A percentile compares a stretch with the other conserved stretches of the same genome.
Conservation (phyloP, 2,329 filamentous ascomycete genomes). For the Neurospora sp. region DNA sequence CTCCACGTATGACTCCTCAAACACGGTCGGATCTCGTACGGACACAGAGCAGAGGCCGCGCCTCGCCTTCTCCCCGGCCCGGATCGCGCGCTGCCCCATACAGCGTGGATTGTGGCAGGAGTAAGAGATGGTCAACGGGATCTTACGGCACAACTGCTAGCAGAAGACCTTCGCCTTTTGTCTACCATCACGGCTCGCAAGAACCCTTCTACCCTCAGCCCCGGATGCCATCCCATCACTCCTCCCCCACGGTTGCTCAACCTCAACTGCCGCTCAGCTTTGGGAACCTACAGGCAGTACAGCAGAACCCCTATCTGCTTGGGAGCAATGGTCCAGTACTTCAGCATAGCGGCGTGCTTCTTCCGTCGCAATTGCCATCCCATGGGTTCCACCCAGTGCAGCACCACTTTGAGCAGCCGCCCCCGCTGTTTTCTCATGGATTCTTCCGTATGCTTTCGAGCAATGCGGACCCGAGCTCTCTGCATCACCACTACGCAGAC, state of each 20-base stretch:
- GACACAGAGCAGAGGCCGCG: constrained; percentile 57
- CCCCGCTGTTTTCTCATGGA: constrained; percentile 59
- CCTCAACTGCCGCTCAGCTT: constrained; percentile 43
- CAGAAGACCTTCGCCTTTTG: constrained; percentile 49
- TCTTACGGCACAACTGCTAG: constrained; percentile 52
- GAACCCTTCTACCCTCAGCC: constrained; percentile 49
- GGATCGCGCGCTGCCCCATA: constrained; percentile 62
- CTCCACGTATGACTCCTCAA: constrained; percentile 55
- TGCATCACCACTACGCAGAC: constrained; percentile 63
- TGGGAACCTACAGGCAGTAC: constrained; percentile 43
- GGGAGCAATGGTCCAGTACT: constrained; percentile 39
- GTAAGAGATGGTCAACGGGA: constrained; percentile 71
- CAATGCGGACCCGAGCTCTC: constrained; percentile 58
- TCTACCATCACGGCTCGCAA: constrained; percentile 47
- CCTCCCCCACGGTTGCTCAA: constrained; percentile 37
- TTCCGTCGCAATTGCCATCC: constrained; percentile 45
- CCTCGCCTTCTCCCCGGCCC: constrained; percentile 62
- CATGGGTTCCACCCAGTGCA: constrained; percentile 39
- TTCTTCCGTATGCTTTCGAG: constrained; percentile 66
- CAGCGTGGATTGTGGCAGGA: constrained; percentile 54
- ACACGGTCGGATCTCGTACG: constrained; percentile 51
- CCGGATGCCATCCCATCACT: constrained; percentile 44
- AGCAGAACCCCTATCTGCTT: constrained; percentile 47
- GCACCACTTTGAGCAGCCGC: constrained; percentile 48
- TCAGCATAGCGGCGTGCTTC: constrained; percentile 48